phyloP scores from a whole-genome alignment of 2,329 filamentous ascomycete genomes.

The Beauveria rudraprayagi region DNA sequence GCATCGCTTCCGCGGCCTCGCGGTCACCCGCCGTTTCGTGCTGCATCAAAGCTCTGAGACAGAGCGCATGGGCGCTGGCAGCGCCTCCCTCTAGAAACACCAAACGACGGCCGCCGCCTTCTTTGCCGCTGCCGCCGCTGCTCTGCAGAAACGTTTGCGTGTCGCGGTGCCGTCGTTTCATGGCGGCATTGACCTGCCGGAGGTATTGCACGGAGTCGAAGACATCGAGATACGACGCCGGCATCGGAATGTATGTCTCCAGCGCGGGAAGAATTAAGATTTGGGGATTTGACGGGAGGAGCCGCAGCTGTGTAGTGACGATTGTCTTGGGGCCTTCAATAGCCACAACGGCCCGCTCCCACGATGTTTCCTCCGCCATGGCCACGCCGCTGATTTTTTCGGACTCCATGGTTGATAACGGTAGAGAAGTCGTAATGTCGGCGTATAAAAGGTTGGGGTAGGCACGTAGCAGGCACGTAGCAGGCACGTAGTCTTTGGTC shows the following conservation, averaged over 20 bases:
- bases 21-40: conserved; percentile 43
- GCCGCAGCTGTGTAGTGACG: conserved; percentile 50
- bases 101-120: conserved; percentile 37
- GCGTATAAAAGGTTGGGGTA: not conserved
- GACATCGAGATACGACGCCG: not conserved
- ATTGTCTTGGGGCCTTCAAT: conserved; percentile 50
- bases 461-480: not conserved
- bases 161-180: conserved; percentile 35
- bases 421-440: not conserved
- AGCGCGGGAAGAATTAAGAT: conserved; percentile 48
- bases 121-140: conserved; percentile 26
- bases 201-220: conserved; percentile 33
- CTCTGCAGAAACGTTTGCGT: conserved; percentile 44
- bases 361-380: not conserved
- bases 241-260: conserved; percentile 34
- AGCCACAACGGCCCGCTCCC: conserved; percentile 45
- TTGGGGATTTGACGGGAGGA: conserved; percentile 51
- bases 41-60: conserved; percentile 46
- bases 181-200: conserved; percentile 42
- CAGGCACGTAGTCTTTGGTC: not conserved
- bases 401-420: not conserved
- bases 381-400: not conserved
- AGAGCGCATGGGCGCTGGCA: conserved; percentile 44
- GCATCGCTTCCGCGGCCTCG: conserved; percentile 41
- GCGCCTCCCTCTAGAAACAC: conserved; percentile 56